These are phyloP conservation scores for Meyerozyma elateridarum DNA, from an alignment of 1,139 yeast species.

Conservation along the genomic window DNA sequence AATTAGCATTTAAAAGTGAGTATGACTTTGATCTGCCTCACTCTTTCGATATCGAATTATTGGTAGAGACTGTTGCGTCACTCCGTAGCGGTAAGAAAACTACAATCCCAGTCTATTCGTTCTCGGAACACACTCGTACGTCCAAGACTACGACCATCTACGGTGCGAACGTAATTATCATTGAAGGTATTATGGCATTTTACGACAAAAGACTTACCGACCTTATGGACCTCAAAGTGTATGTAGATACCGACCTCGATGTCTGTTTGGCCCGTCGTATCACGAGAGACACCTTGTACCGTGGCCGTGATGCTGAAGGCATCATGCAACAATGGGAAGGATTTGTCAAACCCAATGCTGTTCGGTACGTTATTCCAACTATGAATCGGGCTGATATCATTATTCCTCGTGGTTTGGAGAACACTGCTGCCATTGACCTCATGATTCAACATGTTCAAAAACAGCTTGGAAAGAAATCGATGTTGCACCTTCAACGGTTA, in stretches of 20 bases:
- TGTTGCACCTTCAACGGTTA: conserved; percentile 58
- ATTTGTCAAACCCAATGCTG: conserved; percentile 91
- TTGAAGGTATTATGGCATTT: conserved; percentile 88
- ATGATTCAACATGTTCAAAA: conserved; percentile 75
- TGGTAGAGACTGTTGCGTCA: conserved; percentile 57
- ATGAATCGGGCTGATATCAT: conserved; percentile 79
- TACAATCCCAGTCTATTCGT: conserved; percentile 83
- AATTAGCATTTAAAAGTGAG: conserved; percentile 58
- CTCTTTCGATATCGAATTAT: conserved; percentile 72
- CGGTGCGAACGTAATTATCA: conserved; percentile 89
- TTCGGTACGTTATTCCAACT: conserved; percentile 69
- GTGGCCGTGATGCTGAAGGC: conserved; percentile 82
- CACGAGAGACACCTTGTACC: conserved; percentile 75
- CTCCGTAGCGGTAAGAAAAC: conserved; percentile 60
- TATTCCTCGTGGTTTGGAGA: conserved; percentile 86
- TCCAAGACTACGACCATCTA: conserved; percentile 69
- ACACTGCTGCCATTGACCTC: conserved; percentile 70
- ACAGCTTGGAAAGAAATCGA: conserved; percentile 62
- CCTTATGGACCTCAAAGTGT: conserved; percentile 80
- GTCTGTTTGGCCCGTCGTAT: conserved; percentile 85
- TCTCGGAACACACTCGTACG: conserved; percentile 68
- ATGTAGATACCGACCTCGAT: conserved; percentile 92
- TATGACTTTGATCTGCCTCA: conserved; percentile 86
- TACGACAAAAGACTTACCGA: conserved; percentile 65
- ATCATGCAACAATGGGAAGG: conserved; percentile 84